Percentiles rank a stretch among this genome's conserved stretches.
These are phyloP conservation scores for Penicillium waksmanii DNA, from an alignment of 495 filamentous ascomycete species.

Conservation along the genomic window DNA sequence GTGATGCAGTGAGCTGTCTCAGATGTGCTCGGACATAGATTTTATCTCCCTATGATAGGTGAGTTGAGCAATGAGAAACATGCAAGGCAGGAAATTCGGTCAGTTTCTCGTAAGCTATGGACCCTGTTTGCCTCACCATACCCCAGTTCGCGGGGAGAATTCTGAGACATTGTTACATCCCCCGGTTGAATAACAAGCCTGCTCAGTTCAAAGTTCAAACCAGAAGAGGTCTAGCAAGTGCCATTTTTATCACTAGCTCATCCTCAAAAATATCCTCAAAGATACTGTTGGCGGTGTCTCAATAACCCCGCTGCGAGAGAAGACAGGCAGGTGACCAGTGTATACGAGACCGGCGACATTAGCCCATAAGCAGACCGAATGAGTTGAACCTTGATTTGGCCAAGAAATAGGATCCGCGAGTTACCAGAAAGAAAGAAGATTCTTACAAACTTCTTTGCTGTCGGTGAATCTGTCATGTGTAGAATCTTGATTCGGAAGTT, in stretches of 20 bases:
- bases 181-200: background rate
- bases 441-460: too few species aligned
- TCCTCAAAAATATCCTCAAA: background rate
- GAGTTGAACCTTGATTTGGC: too few species aligned
- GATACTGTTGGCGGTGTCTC: background rate
- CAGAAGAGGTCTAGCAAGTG: background rate
- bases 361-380: background rate
- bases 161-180: constrained; percentile 39
- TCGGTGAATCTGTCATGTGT: too few species aligned
- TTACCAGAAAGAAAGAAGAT: too few species aligned
- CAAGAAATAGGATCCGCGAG: too few species aligned
- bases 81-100: constrained; percentile 10
- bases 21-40: background rate
- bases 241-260: background rate
- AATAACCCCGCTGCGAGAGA: background rate
- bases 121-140: constrained; percentile 11
- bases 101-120: background rate
- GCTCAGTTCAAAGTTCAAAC: background rate
- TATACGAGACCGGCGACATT: background rate
- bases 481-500: too few species aligned
- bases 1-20: background rate
- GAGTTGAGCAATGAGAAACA: background rate
- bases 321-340: background rate
- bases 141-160: constrained; percentile 16
- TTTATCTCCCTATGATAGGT: background rate